Conservation (phyloP, 192 early-diverging fungal genomes). For the Diversispora epigaea region DNA sequence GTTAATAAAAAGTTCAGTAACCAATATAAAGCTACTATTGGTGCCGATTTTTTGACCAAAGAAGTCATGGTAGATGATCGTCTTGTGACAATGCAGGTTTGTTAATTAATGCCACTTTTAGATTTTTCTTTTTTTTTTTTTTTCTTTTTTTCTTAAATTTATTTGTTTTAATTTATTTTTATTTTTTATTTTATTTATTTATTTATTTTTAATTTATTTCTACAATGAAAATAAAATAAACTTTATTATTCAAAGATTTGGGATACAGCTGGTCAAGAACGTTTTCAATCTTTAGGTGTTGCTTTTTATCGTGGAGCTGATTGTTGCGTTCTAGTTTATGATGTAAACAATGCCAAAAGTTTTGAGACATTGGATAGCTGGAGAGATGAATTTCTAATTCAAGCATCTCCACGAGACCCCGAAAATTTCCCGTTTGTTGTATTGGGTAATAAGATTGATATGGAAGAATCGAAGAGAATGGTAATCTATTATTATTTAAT, state of each 20-base stretch:
- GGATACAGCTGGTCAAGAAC: conserved; percentile 99
- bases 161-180: neutral
- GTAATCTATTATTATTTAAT: conserved; percentile 44
- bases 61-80: conserved; percentile 92
- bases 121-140: neutral
- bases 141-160: neutral
- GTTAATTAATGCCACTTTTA: neutral
- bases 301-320: conserved; percentile 99
- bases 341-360: conserved; percentile 91
- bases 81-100: conserved; percentile 91
- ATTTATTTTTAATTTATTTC: too few relatives aligned
- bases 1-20: conserved; percentile 95
- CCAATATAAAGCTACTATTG: conserved; percentile 99
- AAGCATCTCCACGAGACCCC: conserved; percentile 89
- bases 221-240: too few relatives aligned
- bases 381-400: conserved; percentile 98
- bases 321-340: conserved; percentile 97
- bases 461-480: conserved; percentile 90
- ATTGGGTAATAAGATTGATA: conserved; percentile 98
- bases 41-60: conserved; percentile 98
- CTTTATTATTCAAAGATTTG: conserved; percentile 67
- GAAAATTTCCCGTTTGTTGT: conserved; percentile 99
- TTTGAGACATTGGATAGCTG: conserved; percentile 97
- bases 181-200: too few relatives aligned
- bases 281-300: conserved; percentile 97